Base-by-base conservation (phyloP, 2,329 filamentous ascomycete genomes). In the Truncatella angustata region DNA sequence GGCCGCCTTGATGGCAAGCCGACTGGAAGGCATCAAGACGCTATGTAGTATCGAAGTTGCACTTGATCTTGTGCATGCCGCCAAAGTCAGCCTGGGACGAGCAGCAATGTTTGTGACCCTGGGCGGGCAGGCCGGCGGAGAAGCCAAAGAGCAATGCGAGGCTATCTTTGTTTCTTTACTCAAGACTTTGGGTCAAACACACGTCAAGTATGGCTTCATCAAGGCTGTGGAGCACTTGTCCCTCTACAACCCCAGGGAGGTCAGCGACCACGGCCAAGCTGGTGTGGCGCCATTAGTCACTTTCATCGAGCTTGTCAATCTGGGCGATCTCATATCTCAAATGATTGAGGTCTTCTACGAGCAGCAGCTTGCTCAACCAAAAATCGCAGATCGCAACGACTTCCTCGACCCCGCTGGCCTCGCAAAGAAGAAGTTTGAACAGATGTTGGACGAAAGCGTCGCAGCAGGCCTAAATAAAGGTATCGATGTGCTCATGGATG, bases 271-370 rank as follows among this genome's bases (percentile, higher is more conserved):
- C 58, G 82, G 82, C 62, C 78, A 85, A 57, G 76, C 82, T 30
- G 90, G 89, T 1, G 92, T 97, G 6, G 91, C 91, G 50, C 94
- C 94, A 2, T 80, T 99, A 4, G 91, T 97, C 42, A 97, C 90
- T 0, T 99, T 99, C 63, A 84, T 99, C 55, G 94, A 99, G 72
- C 82, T 99, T 24, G 94, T 99, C 68, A 99, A 99, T 66, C 93
- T 99, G 1, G 94, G 94, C 53, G 94, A 99, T 68, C 79, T 99
- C 53, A 99, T 99, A 61, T 91, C 95, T 54, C 94, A 99, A 69
- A 99, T 99, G 94, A 85, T 99, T 53, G 94, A 99, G 66, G 91
- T 99, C 30, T 99, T 99, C 67, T 99, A 96, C 71, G 89, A 96
- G 66, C 94, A 97, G 72, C 94, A 99, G 72, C 81, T 99, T 24